Evolutionary conservation across 1,139 yeast genomes (phyloP), one percentile per base, ranked within the genome.

Genomic region (Geotrichum phurueaensis): DNA sequence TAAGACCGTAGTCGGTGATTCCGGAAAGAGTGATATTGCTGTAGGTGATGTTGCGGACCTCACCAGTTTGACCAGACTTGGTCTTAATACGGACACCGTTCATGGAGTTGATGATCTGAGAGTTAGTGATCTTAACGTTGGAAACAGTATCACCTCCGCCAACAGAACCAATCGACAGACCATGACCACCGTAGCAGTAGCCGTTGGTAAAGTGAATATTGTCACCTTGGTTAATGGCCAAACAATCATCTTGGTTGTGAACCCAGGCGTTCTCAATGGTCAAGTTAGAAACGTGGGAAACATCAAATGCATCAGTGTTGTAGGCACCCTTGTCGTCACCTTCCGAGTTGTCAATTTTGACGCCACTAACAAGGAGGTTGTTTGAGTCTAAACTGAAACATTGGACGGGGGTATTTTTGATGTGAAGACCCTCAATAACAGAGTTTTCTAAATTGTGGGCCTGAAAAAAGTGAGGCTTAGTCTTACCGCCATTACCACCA

Each of bases 111-210:
- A 29, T 12, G n/a, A 51, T 27, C 12, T 29, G 27, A n/a, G 39
- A 25, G 18, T 51, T 43, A 20, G 53, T 7, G 43, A 51, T 51
- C 12, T 6, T 18, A n/a, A 51, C 53, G 10, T 29, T n/a, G 1
- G 27, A 25, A 33, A 51, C 53, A 3, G 7, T 10, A n/a, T 51
- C 25, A 29, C 31, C 39, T 4, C 36, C 36, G 22, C 53, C 53
- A 51, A 51, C 53, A 51, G 53, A 51, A 23, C 53, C 53, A 20
- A 51, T 51, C 5, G 53, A 51, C 22, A 51, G 22, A 29, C 53
- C 53, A 33, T 51, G 53, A 15, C 53, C 43, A 27, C 53, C 53
- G n/a, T 29, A 51, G 43, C 53, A 51, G 53, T 51, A 51, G 5
- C 53, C 53, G 10, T 33, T 33, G 18, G 22, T 27, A 23, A 51